These are phyloP conservation scores for Pleurotus djamor DNA, from an alignment of 768 basidiomycete genomes.

Conservation along the genomic window DNA sequence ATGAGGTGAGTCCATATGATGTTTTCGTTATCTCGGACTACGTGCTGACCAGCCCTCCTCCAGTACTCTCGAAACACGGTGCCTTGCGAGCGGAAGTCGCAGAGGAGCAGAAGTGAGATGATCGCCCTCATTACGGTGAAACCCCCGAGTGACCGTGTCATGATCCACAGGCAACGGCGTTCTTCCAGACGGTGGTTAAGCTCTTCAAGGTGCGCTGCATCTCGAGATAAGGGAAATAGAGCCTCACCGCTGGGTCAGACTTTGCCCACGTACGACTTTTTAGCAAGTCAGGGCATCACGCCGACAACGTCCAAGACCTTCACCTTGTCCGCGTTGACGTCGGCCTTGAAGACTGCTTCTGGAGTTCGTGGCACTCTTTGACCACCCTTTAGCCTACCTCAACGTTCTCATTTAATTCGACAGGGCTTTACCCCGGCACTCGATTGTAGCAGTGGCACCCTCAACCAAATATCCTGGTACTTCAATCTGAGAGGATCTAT, in stretches of 20 bases:
- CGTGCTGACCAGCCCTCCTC: not conserved
- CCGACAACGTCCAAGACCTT: constrained; percentile 59
- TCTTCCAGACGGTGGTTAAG: constrained; percentile 54
- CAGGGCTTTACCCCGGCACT: constrained; percentile 47
- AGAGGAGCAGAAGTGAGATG: constrained; percentile 55
- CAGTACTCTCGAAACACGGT: constrained; percentile 60
- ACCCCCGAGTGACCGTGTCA: not conserved
- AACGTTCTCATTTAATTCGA: constrained; percentile 14
- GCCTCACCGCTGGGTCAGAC: constrained; percentile 23
- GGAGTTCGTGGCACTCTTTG: constrained; percentile 34
- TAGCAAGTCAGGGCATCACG: constrained; percentile 68
- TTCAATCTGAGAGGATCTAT: constrained; percentile 54
- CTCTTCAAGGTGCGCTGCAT: constrained; percentile 34
- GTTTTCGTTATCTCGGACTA: not conserved
- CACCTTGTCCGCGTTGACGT: constrained; percentile 50
- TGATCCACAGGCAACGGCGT: constrained; percentile 58
- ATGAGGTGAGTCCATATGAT: constrained; percentile 31
- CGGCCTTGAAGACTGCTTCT: constrained; percentile 48
- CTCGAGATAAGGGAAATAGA: not conserved
- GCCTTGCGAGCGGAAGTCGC: constrained; percentile 53
- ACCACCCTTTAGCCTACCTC: not conserved
- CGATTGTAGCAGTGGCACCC: constrained; percentile 33
- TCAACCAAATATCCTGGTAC: constrained; percentile 50
- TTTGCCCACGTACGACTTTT: constrained; percentile 78
- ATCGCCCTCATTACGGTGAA: not conserved